Evolutionary conservation across 2,329 filamentous ascomycete genomes (phyloP), one percentile per base, ranked within the genome.

Genomic region (Byssochlamys sp.): DNA sequence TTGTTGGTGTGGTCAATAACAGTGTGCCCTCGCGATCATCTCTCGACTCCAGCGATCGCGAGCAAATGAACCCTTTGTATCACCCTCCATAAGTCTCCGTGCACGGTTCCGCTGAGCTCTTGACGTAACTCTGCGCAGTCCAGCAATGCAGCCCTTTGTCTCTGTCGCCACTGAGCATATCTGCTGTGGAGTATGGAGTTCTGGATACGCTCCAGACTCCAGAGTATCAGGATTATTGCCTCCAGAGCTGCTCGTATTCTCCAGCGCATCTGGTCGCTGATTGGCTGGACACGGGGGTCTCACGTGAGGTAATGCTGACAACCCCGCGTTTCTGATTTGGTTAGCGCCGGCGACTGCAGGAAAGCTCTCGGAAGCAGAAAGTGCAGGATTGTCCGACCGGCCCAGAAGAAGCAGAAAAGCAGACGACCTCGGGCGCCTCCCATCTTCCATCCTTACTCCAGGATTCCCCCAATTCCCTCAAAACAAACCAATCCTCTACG

Each of bases 361-460:
- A 33, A 53, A 31, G 39, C 39, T 45, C 31, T 35, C 27, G 26
- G 52, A 31, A 25, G 10, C 28, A 14, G 29, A 53, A 28, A 51
- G 24, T 51, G 49, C 49, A 51, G 49, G 49, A 26, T 51, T 51
- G 49, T 51, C 49, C 49, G 49, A 51, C 49, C 25, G 49, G 25
- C 27, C 11, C 27, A 26, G 27, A n/a, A 51, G 11, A 10, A 51
- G 49, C 49, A 51, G 49, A 51, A 51, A 51, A 51, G 49, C 49
- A 51, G 49, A 60, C 63, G 55, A 63, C 57, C 35, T 35, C 48
- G 33, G 51, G 54, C 59, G 27, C 14, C 29, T 59, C 31, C 49
- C 49, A 52, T 26, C 51, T 39, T 12, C 9, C 52, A 45, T 29
- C 28, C 28, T 31, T 31, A 31, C 14, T 25, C 26, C 24, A 52